These are phyloP conservation scores for Multifurca ochricompacta DNA, from an alignment of 768 basidiomycete genomes.

Conservation along the genomic window DNA sequence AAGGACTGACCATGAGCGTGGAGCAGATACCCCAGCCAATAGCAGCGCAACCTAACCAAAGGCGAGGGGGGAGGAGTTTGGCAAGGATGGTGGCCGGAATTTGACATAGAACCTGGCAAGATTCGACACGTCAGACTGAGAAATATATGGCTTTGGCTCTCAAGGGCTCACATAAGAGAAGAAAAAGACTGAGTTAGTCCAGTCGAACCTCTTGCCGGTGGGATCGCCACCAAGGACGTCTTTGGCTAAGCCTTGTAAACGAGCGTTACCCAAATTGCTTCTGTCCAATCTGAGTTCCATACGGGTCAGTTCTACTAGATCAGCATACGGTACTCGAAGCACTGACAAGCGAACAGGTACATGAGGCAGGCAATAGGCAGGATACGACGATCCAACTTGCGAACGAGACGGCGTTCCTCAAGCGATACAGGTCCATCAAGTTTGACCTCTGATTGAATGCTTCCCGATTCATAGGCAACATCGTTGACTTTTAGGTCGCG, in stretches of 20 bases:
- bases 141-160: neutral
- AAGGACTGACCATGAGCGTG: slow-evolving; percentile 50
- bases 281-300: slow-evolving; percentile 56
- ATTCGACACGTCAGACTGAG: neutral
- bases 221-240: slow-evolving; percentile 62
- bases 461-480: neutral
- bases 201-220: slow-evolving; percentile 64
- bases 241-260: slow-evolving; percentile 59
- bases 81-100: slow-evolving; percentile 57
- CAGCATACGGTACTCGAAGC: neutral
- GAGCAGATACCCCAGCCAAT: slow-evolving; percentile 74
- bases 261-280: slow-evolving; percentile 72
- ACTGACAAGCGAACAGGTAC: slow-evolving; percentile 70
- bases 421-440: slow-evolving; percentile 8
- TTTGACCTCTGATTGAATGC: neutral
- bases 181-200: slow-evolving; percentile 72
- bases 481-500: neutral
- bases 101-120: slow-evolving; percentile 54
- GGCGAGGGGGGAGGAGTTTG: slow-evolving; percentile 59
- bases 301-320: neutral
- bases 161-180: slow-evolving; percentile 56
- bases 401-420: slow-evolving; percentile 48
- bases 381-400: slow-evolving; percentile 60
- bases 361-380: slow-evolving; percentile 66
- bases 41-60: slow-evolving; percentile 59